Percentiles rank a stretch among this genome's conserved stretches.
These are phyloP conservation scores for Coemansia erecta DNA, from an alignment of 192 early-diverging fungal species.

Conservation along the genomic window DNA sequence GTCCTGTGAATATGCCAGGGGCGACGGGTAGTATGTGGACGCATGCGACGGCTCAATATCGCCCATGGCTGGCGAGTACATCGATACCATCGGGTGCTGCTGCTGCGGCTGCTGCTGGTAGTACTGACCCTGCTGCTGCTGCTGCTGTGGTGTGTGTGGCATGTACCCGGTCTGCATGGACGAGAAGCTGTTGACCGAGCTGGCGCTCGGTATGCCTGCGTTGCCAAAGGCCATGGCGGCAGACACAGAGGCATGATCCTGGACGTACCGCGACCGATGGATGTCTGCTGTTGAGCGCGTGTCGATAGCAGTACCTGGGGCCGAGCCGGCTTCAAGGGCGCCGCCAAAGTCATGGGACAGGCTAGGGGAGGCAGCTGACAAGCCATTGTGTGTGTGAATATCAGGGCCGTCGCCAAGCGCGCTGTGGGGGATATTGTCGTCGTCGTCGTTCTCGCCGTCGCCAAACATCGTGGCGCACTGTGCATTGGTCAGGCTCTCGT, in stretches of 20 bases:
- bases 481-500: slow-evolving; percentile 61
- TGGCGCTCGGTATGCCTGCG: not conserved
- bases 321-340: not conserved
- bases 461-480: slow-evolving; percentile 37
- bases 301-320: not conserved
- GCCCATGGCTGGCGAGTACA: slow-evolving; percentile 39
- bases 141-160: slow-evolving; percentile 12
- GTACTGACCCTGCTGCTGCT: slow-evolving; percentile 6
- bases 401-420: slow-evolving; percentile 11
- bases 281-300: not conserved
- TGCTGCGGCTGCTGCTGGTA: slow-evolving; percentile 14
- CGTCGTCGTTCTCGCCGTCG: slow-evolving; percentile 35
- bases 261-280: slow-evolving; percentile 14
- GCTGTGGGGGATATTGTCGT: slow-evolving; percentile 34
- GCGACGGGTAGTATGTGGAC: slow-evolving; percentile 40
- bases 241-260: not conserved
- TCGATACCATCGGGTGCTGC: slow-evolving; percentile 23
- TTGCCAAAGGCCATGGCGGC: no score
- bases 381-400: slow-evolving; percentile 2
- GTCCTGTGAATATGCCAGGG: slow-evolving; percentile 17
- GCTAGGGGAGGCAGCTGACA: slow-evolving; percentile 9
- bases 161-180: slow-evolving; percentile 17
- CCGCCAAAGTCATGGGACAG: slow-evolving; percentile 19
- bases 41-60: slow-evolving; percentile 17
- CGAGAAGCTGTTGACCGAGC: not conserved